These are phyloP conservation scores for Fusarium hainanense DNA, from an alignment of 2,329 filamentous ascomycete species.

Conservation along the genomic window DNA sequence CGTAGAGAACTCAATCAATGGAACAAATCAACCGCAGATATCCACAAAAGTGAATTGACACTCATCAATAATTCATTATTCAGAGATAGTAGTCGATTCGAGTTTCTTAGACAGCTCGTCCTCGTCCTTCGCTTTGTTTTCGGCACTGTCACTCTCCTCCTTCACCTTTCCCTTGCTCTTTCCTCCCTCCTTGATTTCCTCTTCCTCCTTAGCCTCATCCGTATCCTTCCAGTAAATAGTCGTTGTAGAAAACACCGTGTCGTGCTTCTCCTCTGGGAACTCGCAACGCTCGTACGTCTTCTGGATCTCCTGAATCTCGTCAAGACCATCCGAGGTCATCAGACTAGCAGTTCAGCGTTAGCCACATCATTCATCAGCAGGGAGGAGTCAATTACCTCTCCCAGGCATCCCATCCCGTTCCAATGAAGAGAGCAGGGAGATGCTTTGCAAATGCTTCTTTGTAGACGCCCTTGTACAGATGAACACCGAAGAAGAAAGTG, in stretches of 20 bases:
- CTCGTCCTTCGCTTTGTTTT: constrained; percentile 1
- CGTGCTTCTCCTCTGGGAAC: constrained; percentile 41
- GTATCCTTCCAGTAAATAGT: constrained; percentile 43
- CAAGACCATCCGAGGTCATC: constrained; percentile 29
- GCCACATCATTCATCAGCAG: not conserved
- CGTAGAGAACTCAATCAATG: not conserved
- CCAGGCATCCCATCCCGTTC: constrained; percentile 65
- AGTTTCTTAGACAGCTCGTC: constrained; percentile 27
- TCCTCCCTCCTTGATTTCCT: not conserved
- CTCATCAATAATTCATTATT: not conserved
- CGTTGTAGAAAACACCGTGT: constrained; percentile 43
- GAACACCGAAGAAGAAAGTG: constrained; percentile 71
- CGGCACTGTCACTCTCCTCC: not conserved
- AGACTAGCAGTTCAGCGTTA: constrained; percentile 17
- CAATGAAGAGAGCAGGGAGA: constrained; percentile 67
- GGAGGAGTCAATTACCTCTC: constrained; percentile 55
- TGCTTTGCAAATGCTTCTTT: constrained; percentile 58
- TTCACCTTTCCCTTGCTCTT: not conserved
- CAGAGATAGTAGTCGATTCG: constrained; percentile 36
- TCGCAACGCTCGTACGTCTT: constrained; percentile 25
- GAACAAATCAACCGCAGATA: not conserved
- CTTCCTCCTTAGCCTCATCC: not conserved
- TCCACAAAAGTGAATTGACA: not conserved
- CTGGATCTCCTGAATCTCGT: constrained; percentile 41
- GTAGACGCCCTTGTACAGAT: constrained; percentile 67